Base-by-base conservation (phyloP, 257 asterid genomes). In the Solanum sparsipilum region DNA sequence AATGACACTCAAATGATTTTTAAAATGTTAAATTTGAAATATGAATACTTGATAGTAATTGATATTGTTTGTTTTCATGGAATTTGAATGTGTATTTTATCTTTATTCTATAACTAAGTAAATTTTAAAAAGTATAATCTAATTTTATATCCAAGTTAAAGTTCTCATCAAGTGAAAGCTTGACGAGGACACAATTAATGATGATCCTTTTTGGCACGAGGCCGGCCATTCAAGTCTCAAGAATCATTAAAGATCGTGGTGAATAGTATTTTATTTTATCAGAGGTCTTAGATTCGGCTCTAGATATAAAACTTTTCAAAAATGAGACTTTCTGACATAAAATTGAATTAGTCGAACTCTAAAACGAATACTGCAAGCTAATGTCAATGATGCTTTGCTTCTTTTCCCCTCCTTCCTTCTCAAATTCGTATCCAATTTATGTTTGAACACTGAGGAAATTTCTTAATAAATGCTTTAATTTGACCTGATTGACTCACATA, bases 311-410 rank as follows among this genome's bases (percentile, higher is more conserved):
- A 20, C 13, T 23, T 16, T 9, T 0, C 0, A 10, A 73, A 20
- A 73, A 23, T 34, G 25, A 20, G 2, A 5, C 0, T 73, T 73
- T 9, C 1, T 13, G 2, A 4, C 0, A 4, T 9, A 35, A 18
- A 73, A 8, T 34, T 3, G 1, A 21, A 74, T 35, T 21, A 35
- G 1, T 10, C 5, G 8, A 0, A 1, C 3, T 2, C 0, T 9
- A 11, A 35, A 35, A 20, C 2, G 1, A 18, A 32, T 32, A 48
- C 0, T 3, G 9, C 60, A 16, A 16, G 0, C 23, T 16, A 52
- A 52, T 5, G 60, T 13, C 35, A 39, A 75, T 9, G 34, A 15
- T 75, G 60, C 23, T 18, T 11, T 36, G 18, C 12, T 36, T 6
- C 5, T 11, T 36, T 2, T 5, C 29, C 46, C 76, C n/a, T 15